Base-by-base conservation (phyloP, 495 filamentous ascomycete genomes). In the Aspergillus panamensis region DNA sequence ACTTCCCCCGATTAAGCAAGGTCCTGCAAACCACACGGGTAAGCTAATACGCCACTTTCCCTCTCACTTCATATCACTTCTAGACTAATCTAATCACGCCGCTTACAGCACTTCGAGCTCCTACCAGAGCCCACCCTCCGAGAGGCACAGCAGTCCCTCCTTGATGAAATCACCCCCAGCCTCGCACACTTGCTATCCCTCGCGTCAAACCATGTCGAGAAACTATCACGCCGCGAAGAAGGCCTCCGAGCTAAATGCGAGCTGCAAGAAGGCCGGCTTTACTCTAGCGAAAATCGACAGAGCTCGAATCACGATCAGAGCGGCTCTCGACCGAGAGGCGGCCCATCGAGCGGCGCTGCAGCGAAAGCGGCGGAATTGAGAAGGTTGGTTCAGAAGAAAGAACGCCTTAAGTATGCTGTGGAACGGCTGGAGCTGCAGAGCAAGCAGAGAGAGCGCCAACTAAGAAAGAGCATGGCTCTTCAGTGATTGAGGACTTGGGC, bases 381-480 rank as follows among this genome's bases (percentile, higher is more conserved):
- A 70, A 77, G 84, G 62, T 57, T 91, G 62, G 75, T 84, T 66
- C 80, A 82, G 69, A 91, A 89, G 80, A 91, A 90, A 72, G 87
- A 92, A 69, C 73, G 89, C 57, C 70, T 92, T 62, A 81, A 84
- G 59, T 91, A 90, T 79, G 88, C 86, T 35, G 85, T 92, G 42
- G 87, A 89, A 65, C 77, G 87, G 52, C 65, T 92, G 69, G 78
- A 80, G 65, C 66, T 92, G 69, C 87, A 92, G 72, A 77, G 74
- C 55, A 78, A 68, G 51, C 82, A 89, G 74, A 72, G 80, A 69
- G 82, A 91, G 73, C 79, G 89, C 61, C 87, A 92, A 68, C 69
- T 92, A 74, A 81, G 89, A 72, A 90, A 87, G 86, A 91, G 88
- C 68, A 87, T 92, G 84, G 87, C 77, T 51, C 74, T 77, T 39